These are phyloP conservation scores for Mycogone perniciosa DNA, from an alignment of 2,329 filamentous ascomycete genomes.

Conservation along the genomic window DNA sequence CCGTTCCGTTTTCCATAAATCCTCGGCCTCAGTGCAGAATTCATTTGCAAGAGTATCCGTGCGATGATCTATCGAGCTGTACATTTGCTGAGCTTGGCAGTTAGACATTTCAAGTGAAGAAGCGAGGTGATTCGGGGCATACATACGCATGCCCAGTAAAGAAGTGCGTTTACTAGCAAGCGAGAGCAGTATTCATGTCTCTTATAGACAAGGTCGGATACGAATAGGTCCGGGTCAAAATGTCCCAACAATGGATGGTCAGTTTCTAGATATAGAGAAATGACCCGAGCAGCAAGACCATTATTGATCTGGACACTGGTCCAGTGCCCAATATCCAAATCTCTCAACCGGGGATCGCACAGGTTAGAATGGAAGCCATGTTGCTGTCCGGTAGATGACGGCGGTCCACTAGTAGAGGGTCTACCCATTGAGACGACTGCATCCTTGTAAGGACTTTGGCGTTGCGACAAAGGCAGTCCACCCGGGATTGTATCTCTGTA, in stretches of 20 bases:
- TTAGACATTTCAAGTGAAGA: not conserved
- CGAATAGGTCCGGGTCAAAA: conserved; percentile 30
- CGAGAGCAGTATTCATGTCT: conserved; percentile 22
- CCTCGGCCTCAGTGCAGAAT: conserved; percentile 25
- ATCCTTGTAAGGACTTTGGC: too few species aligned
- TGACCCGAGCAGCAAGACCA: conserved; percentile 24
- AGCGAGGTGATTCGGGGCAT: not conserved
- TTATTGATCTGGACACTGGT: conserved; percentile 26
- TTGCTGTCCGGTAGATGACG: not conserved
- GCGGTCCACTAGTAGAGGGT: too few species aligned
- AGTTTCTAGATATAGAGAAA: conserved; percentile 33
- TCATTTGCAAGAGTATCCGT: conserved; percentile 13
- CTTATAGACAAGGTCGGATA: conserved; percentile 26
- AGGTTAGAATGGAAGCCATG: not conserved
- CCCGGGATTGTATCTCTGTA: too few species aligned
- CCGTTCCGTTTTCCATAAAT: conserved; percentile 18
- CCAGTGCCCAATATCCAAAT: conserved; percentile 28
- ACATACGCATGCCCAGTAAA: conserved; percentile 31
- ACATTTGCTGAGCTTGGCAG: conserved; percentile 28
- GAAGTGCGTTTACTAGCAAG: conserved; percentile 28
- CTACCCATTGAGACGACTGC: too few species aligned
- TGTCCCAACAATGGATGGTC: conserved; percentile 33
- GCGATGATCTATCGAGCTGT: conserved; percentile 23
- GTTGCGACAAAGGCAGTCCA: too few species aligned
- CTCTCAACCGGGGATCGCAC: conserved; percentile 22